These are phyloP conservation scores for Atkinsonella hypoxylon DNA, from an alignment of 2,329 filamentous ascomycete genomes.

Conservation along the genomic window DNA sequence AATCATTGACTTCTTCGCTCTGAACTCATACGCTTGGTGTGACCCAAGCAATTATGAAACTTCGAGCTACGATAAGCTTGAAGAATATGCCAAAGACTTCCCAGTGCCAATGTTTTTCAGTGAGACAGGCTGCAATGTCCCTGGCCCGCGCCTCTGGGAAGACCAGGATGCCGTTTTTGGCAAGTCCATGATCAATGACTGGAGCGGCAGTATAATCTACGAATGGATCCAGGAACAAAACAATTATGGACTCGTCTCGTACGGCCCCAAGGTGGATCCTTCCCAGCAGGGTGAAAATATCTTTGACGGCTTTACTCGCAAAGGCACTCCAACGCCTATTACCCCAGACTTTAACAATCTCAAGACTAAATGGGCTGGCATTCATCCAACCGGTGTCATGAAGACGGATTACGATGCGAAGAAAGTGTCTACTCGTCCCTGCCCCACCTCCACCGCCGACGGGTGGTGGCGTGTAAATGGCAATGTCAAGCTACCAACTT, in stretches of 20 bases:
- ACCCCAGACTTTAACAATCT: slow-evolving; percentile 70
- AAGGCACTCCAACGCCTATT: slow-evolving; percentile 62
- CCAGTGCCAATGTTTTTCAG: slow-evolving; percentile 84
- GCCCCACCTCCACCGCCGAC: slow-evolving; percentile 55
- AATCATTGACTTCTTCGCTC: slow-evolving; percentile 68
- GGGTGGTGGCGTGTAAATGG: slow-evolving; percentile 75
- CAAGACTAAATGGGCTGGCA: slow-evolving; percentile 61
- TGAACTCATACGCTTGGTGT: slow-evolving; percentile 82
- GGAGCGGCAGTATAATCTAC: slow-evolving; percentile 73
- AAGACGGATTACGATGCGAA: slow-evolving; percentile 52
- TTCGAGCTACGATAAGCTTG: slow-evolving; percentile 59
- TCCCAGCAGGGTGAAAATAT: slow-evolving; percentile 41
- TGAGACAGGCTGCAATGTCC: slow-evolving; percentile 71
- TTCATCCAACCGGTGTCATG: slow-evolving; percentile 57
- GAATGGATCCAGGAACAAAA: slow-evolving; percentile 85
- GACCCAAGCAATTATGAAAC: slow-evolving; percentile 43
- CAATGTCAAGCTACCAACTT: slow-evolving; percentile 53
- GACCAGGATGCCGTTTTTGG: slow-evolving; percentile 73
- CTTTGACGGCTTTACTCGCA: slow-evolving; percentile 54
- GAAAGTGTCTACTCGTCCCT: slow-evolving; percentile 50
- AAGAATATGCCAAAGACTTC: slow-evolving; percentile 55
- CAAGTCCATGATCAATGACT: slow-evolving; percentile 54
- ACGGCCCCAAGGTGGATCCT: slow-evolving; percentile 47
- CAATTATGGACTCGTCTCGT: slow-evolving; percentile 69
- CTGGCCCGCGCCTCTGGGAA: slow-evolving; percentile 48